phyloP scores from a whole-genome alignment of 2,329 filamentous ascomycete species.

The Aspergillus candidus region DNA sequence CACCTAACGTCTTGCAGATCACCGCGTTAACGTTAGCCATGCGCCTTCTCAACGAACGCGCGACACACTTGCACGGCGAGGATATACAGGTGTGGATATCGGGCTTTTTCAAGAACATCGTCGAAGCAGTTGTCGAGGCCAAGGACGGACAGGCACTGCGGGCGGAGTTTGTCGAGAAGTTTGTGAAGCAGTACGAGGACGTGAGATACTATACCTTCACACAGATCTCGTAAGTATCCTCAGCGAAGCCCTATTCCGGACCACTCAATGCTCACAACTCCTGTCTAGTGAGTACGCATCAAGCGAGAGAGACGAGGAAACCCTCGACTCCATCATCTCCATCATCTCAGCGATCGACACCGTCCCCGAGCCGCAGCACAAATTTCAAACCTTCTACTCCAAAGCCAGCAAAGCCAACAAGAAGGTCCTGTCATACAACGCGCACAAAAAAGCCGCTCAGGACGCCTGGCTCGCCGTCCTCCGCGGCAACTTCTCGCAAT shows the following conservation, averaged over 20 bases:
- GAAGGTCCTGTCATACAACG: slow-evolving; percentile 59
- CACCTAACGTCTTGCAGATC: slow-evolving; percentile 38
- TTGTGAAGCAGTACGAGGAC: slow-evolving; percentile 73
- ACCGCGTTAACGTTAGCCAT: slow-evolving; percentile 73
- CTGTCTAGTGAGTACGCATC: slow-evolving; percentile 30
- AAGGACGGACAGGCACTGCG: slow-evolving; percentile 55
- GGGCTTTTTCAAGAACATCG: slow-evolving; percentile 58
- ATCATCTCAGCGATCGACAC: slow-evolving; percentile 53
- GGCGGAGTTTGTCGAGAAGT: slow-evolving; percentile 70
- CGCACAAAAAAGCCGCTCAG: slow-evolving; percentile 75
- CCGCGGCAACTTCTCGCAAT: slow-evolving; percentile 55
- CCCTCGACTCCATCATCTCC: slow-evolving; percentile 33
- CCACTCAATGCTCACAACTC: too few relatives aligned
- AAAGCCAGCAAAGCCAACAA: slow-evolving; percentile 59
- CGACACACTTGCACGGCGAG: slow-evolving; percentile 53
- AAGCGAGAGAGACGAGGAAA: slow-evolving; percentile 20
- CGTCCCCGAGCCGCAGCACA: slow-evolving; percentile 49
- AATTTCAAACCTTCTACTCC: slow-evolving; percentile 33
- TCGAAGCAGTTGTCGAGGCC: slow-evolving; percentile 56
- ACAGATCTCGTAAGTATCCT: slow-evolving; percentile 57
- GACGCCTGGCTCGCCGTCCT: slow-evolving; percentile 81
- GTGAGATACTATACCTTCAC: slow-evolving; percentile 77
- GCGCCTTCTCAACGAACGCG: slow-evolving; percentile 77
- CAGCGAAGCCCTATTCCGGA: too few relatives aligned
- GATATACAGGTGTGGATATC: slow-evolving; percentile 65